phyloP scores from a whole-genome alignment of 2,329 filamentous ascomycete genomes.

The Rosellinia necatrix region DNA sequence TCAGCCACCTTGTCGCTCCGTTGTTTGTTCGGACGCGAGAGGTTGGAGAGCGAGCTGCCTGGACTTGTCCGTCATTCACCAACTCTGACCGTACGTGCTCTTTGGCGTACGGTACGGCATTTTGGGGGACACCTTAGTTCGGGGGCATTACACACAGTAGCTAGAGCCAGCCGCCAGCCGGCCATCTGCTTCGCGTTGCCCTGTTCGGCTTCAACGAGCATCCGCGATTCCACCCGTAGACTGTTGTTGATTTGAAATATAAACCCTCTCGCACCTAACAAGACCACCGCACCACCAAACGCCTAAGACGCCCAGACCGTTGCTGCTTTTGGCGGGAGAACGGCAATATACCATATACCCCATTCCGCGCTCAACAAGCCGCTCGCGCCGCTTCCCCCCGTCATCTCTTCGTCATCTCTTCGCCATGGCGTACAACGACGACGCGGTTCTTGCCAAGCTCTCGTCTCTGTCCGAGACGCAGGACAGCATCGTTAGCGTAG shows the following conservation, averaged over 20 bases:
- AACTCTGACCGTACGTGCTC: constrained; percentile 5
- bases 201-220: constrained; percentile 26
- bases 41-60: constrained; percentile 8
- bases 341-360: not conserved
- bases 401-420: not conserved
- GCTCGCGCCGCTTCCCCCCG: not conserved
- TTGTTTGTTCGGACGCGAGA: not conserved
- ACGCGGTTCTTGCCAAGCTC: constrained; percentile 92
- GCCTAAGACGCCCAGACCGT: not conserved
- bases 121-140: constrained; percentile 11
- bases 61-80: constrained; percentile 10
- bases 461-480: constrained; percentile 96
- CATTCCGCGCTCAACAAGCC: not conserved
- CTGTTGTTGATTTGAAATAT: constrained; percentile 28
- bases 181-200: constrained; percentile 24
- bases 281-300: not conserved
- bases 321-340: not conserved
- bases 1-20: no score
- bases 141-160: constrained; percentile 24
- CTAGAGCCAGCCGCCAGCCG: constrained; percentile 26
- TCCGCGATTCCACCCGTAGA: constrained; percentile 29
- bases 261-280: constrained; percentile 17
- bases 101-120: constrained; percentile 13
- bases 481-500: constrained; percentile 93
- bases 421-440: constrained; percentile 91